Evolutionary conservation across 208 protist genomes (phyloP).

Genomic region (Blechomonas ayalai): DNA sequence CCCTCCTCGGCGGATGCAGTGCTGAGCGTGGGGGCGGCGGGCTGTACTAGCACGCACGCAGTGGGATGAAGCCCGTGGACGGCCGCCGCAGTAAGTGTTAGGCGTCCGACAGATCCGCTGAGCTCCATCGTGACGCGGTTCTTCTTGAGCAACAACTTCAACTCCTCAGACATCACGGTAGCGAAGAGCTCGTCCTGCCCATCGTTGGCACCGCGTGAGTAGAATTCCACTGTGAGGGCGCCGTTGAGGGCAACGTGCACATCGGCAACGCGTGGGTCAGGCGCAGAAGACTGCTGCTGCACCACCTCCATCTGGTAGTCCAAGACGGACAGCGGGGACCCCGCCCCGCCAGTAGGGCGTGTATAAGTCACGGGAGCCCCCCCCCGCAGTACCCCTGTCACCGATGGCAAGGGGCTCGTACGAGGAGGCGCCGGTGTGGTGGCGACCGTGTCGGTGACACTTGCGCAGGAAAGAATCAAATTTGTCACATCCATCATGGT

Average conservation of each 20-base stretch:
- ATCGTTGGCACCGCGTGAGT: slow-evolving; percentile 34
- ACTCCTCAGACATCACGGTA: slow-evolving; percentile 25
- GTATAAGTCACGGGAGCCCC: background rate
- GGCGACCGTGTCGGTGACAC: background rate
- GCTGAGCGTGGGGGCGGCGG: background rate
- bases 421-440: background rate
- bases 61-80: no score
- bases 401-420: background rate
- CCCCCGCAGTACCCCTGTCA: background rate
- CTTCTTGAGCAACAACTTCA: slow-evolving; percentile 56
- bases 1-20: background rate
- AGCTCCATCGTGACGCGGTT: slow-evolving; percentile 60
- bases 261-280: slow-evolving; percentile 11
- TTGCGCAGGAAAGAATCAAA: slow-evolving; percentile 26
- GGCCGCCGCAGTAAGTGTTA: no score
- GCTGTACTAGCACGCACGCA: no score
- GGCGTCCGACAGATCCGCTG: slow-evolving; percentile 32
- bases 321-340: background rate
- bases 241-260: slow-evolving; percentile 10
- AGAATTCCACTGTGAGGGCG: slow-evolving; percentile 37
- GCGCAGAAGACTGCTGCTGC: slow-evolving; percentile 18
- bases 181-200: slow-evolving; percentile 46
- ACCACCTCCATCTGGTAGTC: slow-evolving; percentile 12
- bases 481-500: slow-evolving; percentile 73
- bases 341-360: background rate